Conservation (phyloP, 106 monocot species). For the Phalaenopsis aphrodite region DNA sequence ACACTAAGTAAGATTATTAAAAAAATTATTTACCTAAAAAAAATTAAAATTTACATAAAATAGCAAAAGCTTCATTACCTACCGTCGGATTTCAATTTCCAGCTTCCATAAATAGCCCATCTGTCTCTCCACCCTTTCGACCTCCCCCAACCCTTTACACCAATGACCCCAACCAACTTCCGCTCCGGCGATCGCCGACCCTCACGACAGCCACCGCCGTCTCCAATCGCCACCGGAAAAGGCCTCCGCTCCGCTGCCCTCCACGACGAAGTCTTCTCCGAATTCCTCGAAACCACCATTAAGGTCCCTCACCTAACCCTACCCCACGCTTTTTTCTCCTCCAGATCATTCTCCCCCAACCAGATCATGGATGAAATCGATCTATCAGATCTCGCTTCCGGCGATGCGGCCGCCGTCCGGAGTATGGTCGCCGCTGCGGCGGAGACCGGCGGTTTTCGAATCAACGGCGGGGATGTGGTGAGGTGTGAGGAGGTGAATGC, state of each 20-base stretch:
- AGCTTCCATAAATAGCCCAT: too few species aligned
- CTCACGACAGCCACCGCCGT: constrained; percentile 43
- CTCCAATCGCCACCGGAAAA: constrained; percentile 58
- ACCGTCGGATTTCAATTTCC: too few species aligned
- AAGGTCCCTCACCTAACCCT: constrained; percentile 46
- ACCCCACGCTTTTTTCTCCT: constrained; percentile 19
- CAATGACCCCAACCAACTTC: constrained; percentile 3
- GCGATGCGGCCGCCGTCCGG: constrained; percentile 21
- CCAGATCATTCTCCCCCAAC: constrained; percentile 8
- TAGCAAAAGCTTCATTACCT: too few species aligned
- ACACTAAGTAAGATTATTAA: too few species aligned
- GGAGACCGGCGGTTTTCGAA: constrained; percentile 25
- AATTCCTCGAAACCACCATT: constrained; percentile 53
- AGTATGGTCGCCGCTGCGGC: constrained; percentile 21
- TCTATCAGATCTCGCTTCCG: constrained; percentile 14
- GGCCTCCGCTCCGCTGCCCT: constrained; percentile 38
- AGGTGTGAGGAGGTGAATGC: neutral
- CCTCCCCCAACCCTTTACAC: neutral
- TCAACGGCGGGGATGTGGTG: constrained; percentile 17
- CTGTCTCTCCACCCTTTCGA: too few species aligned
- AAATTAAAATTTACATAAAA: neutral
- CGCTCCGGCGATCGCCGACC: neutral
- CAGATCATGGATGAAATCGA: constrained; percentile 13
- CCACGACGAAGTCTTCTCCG: constrained; percentile 50
- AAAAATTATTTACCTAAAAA: neutral